Conservation (phyloP, 163 green algal species). For the Prototheca wickerhamii region DNA sequence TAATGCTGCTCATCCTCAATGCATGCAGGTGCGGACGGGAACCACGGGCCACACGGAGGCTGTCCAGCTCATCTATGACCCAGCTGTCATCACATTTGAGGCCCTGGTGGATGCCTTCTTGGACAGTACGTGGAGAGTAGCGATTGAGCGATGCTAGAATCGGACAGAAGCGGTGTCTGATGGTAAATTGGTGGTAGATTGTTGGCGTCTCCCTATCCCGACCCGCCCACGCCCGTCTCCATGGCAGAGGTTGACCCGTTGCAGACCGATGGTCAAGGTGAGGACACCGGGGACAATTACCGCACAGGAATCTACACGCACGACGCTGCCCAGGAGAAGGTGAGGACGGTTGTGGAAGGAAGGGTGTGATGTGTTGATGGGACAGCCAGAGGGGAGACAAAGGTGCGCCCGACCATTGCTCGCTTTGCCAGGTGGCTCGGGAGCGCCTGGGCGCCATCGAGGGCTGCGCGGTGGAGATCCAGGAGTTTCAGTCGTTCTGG, state of each 20-base stretch:
- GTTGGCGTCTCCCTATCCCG: too few species aligned
- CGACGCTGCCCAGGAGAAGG: slow-evolving; percentile 53
- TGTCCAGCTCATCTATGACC: slow-evolving; percentile 58
- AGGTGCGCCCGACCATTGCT: neutral
- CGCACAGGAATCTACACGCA: slow-evolving; percentile 64
- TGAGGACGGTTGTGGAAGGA: too few species aligned
- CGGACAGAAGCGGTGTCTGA: too few species aligned
- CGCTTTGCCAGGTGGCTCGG: slow-evolving; percentile 20
- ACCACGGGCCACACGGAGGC: slow-evolving; percentile 71
- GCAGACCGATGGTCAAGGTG: slow-evolving; percentile 37
- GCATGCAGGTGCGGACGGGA: slow-evolving; percentile 40
- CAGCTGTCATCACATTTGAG: slow-evolving; percentile 30
- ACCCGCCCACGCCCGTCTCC: too few species aligned
- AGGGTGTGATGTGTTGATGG: too few species aligned
- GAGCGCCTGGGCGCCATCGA: slow-evolving; percentile 1
- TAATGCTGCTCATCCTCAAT: too few species aligned
- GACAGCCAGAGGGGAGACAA: too few species aligned
- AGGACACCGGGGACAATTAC: slow-evolving; percentile 54
- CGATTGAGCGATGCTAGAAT: too few species aligned
- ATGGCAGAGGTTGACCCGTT: slow-evolving; percentile 34
- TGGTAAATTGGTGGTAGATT: too few species aligned
- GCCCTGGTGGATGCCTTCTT: slow-evolving; percentile 69
- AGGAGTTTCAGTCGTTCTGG: slow-evolving; percentile 33
- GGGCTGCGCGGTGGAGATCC: slow-evolving; percentile 34
- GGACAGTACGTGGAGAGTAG: too few species aligned